These are phyloP conservation scores for Pseudisothecium myosuroides DNA, from an alignment of 225 moss, liverwort and hornwort species.

Conservation along the genomic window DNA sequence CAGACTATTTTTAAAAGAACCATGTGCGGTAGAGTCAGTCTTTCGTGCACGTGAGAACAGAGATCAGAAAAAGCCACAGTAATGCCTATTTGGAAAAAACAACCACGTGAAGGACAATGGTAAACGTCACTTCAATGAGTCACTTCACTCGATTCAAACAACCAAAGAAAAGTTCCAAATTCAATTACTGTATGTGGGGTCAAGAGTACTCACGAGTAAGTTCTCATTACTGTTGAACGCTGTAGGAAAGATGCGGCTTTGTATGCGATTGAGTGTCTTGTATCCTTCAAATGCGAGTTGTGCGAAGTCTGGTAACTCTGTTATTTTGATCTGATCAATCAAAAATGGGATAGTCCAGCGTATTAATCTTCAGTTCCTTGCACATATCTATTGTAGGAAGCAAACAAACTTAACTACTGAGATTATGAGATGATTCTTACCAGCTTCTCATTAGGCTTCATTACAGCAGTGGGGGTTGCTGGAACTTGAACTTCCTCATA, in stretches of 20 bases:
- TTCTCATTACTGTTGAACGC: conserved; percentile 91
- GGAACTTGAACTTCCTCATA: conserved; percentile 99
- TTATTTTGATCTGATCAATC: conserved; percentile 58
- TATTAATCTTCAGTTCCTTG: background rate
- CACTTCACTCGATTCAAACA: background rate
- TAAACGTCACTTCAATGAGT: background rate
- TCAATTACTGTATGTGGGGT: background rate
- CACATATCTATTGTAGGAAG: background rate
- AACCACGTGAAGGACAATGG: background rate
- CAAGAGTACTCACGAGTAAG: conserved; percentile 61
- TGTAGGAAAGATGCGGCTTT: conserved; percentile 82
- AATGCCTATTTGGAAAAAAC: background rate
- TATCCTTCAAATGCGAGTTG: conserved; percentile 92
- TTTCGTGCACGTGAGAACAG: background rate
- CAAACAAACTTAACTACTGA: background rate
- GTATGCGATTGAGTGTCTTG: conserved; percentile 80
- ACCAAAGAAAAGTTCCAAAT: background rate
- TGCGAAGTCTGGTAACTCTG: conserved; percentile 84
- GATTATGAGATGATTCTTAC: conserved; percentile 14
- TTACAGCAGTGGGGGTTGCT: conserved; percentile 62
- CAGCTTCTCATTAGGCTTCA: conserved; percentile 75
- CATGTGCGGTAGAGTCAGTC: background rate
- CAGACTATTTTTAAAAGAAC: background rate
- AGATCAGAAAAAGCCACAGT: background rate
- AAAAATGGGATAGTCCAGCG: background rate